These are phyloP conservation scores for Carex scoparia DNA, from an alignment of 176 grass and related monocot genomes.

Conservation along the genomic window DNA sequence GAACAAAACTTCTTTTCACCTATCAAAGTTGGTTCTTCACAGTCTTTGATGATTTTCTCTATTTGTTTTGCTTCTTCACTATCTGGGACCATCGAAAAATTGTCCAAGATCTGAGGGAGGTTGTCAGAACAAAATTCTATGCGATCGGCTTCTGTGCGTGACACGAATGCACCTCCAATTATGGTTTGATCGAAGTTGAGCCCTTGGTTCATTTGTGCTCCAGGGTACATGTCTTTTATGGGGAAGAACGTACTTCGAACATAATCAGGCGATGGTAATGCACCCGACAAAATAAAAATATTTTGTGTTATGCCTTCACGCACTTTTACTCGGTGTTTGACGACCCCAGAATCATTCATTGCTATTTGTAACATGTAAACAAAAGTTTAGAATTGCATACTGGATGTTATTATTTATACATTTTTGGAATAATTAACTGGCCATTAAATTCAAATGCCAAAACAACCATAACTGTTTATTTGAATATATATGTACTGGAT, in stretches of 20 bases:
- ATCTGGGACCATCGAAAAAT: background rate
- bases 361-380: too few relatives aligned
- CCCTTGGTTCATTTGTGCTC: background rate
- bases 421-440: background rate
- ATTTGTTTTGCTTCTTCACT: background rate
- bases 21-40: background rate
- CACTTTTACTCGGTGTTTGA: too few relatives aligned
- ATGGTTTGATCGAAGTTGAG: background rate
- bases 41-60: background rate
- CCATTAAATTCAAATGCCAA: too few relatives aligned
- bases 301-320: background rate
- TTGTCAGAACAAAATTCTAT: background rate
- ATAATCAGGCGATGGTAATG: background rate
- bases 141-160: background rate
- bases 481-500: too few relatives aligned
- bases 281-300: background rate
- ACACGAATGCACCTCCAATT: background rate
- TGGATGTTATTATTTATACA: too few relatives aligned
- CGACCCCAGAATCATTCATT: background rate
- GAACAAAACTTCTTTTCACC: background rate
- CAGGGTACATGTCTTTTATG: background rate
- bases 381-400: too few relatives aligned
- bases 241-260: background rate
- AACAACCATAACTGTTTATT: too few relatives aligned
- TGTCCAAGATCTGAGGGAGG: background rate